phyloP scores from a whole-genome alignment of 2,329 filamentous ascomycete genomes.

The Corinectria fuckeliana region DNA sequence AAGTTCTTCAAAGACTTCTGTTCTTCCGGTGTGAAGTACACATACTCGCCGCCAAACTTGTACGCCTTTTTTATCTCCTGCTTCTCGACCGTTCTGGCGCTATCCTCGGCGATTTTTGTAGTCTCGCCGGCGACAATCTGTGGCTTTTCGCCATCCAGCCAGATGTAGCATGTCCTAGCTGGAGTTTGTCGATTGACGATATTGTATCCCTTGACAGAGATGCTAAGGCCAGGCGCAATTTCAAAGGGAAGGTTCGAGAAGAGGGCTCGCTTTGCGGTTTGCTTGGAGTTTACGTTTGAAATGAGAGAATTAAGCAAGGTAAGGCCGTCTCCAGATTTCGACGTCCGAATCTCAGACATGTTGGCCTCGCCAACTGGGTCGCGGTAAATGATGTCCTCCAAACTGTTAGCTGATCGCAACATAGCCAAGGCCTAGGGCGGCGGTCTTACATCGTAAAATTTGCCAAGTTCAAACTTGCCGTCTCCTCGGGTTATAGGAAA shows the following conservation, averaged over 20 bases:
- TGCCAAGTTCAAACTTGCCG: slow-evolving; percentile 77
- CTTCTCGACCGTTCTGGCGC: slow-evolving; percentile 77
- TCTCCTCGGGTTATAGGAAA: slow-evolving; percentile 83
- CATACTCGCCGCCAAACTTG: slow-evolving; percentile 91
- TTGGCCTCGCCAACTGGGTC: slow-evolving; percentile 73
- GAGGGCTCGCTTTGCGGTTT: slow-evolving; percentile 81
- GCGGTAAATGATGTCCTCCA: slow-evolving; percentile 87
- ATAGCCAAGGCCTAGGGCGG: no score
- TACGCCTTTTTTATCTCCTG: slow-evolving; percentile 88
- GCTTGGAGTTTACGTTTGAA: slow-evolving; percentile 89
- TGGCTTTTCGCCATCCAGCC: slow-evolving; percentile 82
- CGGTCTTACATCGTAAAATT: slow-evolving; percentile 83
- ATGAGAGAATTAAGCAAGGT: slow-evolving; percentile 80
- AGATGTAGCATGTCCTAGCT: slow-evolving; percentile 85
- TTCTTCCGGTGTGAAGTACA: slow-evolving; percentile 86
- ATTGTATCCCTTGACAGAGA: slow-evolving; percentile 93
- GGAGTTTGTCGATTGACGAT: slow-evolving; percentile 84
- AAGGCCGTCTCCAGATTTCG: slow-evolving; percentile 76
- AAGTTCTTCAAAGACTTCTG: slow-evolving; percentile 79
- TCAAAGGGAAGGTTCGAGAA: slow-evolving; percentile 91
- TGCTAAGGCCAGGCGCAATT: slow-evolving; percentile 81
- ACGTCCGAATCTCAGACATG: slow-evolving; percentile 60
- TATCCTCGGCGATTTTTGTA: slow-evolving; percentile 78
- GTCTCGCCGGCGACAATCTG: slow-evolving; percentile 81
- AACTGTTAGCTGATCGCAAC: background rate